Conservation (phyloP, 2,329 filamentous ascomycete genomes). For the Hypoxylon sp. region DNA sequence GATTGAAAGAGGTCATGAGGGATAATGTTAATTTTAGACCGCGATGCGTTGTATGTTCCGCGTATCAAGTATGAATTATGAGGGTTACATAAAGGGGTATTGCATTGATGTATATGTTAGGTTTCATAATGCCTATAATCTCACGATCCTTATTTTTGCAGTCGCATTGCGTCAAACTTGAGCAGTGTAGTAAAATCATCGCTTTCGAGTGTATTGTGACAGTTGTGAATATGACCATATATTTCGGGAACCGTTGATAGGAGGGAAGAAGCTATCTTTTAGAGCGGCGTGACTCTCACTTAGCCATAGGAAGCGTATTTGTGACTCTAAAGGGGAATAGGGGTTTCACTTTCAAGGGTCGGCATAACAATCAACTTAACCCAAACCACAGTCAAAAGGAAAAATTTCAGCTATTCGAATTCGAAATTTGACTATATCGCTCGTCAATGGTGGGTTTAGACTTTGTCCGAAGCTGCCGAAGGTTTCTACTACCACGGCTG, state of each 20-base stretch:
- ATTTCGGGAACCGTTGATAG: neutral
- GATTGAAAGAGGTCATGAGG: neutral
- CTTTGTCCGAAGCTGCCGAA: neutral
- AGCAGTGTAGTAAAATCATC: neutral
- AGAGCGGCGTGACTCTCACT: neutral
- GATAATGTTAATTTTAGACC: neutral
- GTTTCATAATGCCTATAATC: neutral
- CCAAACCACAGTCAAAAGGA: neutral
- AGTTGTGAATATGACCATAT: neutral
- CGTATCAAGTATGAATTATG: neutral
- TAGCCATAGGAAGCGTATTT: neutral
- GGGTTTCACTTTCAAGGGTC: neutral
- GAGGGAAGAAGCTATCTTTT: neutral
- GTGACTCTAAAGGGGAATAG: neutral
- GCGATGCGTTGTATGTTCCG: conserved; percentile 1
- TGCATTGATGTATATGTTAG: neutral
- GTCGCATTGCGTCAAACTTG: neutral
- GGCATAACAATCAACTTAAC: neutral
- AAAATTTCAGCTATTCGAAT: neutral
- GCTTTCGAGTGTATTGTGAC: no score
- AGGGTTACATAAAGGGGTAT: neutral
- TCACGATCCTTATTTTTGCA: neutral
- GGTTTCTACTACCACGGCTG: neutral
- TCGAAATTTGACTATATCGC: neutral
- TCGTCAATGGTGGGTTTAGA: neutral